Percentiles rank a stretch among this genome's conserved stretches.
phyloP scores from a whole-genome alignment of 2,329 filamentous ascomycete genomes.

The Talaromyces verruculosus region DNA sequence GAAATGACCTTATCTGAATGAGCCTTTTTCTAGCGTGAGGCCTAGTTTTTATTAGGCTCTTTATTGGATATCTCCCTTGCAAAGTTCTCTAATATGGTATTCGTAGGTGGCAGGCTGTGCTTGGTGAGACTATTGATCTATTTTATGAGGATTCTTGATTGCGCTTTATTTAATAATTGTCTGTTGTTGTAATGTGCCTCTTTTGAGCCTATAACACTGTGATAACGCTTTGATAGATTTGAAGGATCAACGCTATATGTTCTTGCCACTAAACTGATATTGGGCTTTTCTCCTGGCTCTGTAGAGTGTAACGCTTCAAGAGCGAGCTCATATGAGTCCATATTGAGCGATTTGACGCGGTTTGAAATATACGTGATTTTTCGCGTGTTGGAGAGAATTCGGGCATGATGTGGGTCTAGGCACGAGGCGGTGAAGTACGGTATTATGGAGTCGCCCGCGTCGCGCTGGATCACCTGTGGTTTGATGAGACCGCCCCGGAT shows the following conservation, averaged over 20 bases:
- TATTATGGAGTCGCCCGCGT: too few relatives aligned
- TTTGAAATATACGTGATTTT: background rate
- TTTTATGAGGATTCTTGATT: background rate
- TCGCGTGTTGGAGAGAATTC: background rate
- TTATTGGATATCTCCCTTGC: background rate
- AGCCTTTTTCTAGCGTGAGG: background rate
- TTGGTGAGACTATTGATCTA: background rate
- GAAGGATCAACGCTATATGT: background rate
- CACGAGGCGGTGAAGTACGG: slow-evolving; percentile 6
- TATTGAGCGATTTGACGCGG: background rate
- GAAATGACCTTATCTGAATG: background rate
- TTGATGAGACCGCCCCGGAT: too few relatives aligned
- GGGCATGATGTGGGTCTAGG: background rate
- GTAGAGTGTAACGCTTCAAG: background rate
- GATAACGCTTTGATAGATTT: background rate
- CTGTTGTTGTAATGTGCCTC: background rate
- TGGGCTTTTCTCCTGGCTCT: background rate
- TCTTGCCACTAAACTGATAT: background rate
- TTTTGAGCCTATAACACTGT: slow-evolving; percentile 6
- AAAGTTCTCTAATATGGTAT: background rate
- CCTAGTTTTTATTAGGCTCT: slow-evolving; percentile 6
- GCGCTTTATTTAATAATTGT: background rate
- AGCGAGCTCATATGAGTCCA: background rate
- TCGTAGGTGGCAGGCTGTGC: background rate
- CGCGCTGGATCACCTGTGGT: too few relatives aligned